Evolutionary conservation across 1,139 yeast genomes (phyloP).

Genomic region (Saccharomyces hybrid): DNA sequence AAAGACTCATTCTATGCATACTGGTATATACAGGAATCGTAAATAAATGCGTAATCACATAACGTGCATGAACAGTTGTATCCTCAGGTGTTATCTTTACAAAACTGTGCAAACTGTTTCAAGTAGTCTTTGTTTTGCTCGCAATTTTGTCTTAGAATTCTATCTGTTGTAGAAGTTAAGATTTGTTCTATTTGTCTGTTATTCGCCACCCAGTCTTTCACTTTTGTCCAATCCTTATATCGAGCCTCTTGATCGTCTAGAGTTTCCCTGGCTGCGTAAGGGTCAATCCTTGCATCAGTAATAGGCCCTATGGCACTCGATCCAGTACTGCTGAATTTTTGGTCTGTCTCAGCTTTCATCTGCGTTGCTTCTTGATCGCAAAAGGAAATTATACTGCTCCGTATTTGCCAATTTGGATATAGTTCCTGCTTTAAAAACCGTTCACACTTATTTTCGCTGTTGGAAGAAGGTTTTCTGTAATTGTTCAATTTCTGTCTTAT

Average conservation of each 20-base stretch:
- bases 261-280: slow-evolving; percentile 39
- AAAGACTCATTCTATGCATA: too few relatives aligned
- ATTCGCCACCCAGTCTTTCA: slow-evolving; percentile 34
- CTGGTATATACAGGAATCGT: not conserved
- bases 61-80: not conserved
- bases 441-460: slow-evolving; percentile 23
- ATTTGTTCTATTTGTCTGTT: slow-evolving; percentile 37
- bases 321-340: slow-evolving; percentile 2
- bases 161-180: slow-evolving; percentile 32
- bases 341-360: slow-evolving; percentile 28
- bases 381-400: slow-evolving; percentile 34
- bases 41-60: too few relatives aligned
- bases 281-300: slow-evolving; percentile 36
- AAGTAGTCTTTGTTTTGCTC: slow-evolving; percentile 27
- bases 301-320: slow-evolving; percentile 9
- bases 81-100: not conserved
- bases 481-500: slow-evolving; percentile 36
- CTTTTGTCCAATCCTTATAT: slow-evolving; percentile 24
- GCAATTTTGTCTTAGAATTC: slow-evolving; percentile 34
- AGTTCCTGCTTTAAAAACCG: slow-evolving; percentile 31
- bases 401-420: slow-evolving; percentile 38
- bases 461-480: slow-evolving; percentile 7
- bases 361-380: slow-evolving; percentile 31
- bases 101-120: slow-evolving; percentile 16
- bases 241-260: slow-evolving; percentile 26